These are phyloP conservation scores for Heterobasidion annosum DNA, from an alignment of 1,284 basidiomycete genomes.

Conservation along the genomic window DNA sequence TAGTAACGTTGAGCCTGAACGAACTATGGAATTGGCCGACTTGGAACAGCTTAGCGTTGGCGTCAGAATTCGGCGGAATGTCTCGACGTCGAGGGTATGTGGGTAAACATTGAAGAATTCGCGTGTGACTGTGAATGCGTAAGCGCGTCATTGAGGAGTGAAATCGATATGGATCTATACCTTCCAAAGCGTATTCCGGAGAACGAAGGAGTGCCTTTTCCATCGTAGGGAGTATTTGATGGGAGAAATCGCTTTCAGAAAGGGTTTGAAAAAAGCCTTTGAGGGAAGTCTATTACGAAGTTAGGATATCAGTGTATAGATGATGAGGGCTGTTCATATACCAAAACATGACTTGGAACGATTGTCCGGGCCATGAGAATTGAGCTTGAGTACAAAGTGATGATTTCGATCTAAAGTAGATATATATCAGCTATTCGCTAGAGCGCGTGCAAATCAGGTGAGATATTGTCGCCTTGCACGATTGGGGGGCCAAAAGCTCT, in stretches of 20 bases:
- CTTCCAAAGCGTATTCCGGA: conserved; percentile 59
- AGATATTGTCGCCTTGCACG: too few relatives aligned
- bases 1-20: conserved; percentile 49
- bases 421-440: too few relatives aligned
- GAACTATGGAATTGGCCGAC: conserved; percentile 63
- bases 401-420: conserved; percentile 24
- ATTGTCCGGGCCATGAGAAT: conserved; percentile 7
- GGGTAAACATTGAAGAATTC: conserved; percentile 51
- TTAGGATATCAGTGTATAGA: neutral
- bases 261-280: conserved; percentile 55
- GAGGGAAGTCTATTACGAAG: conserved; percentile 32
- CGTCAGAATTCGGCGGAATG: conserved; percentile 57
- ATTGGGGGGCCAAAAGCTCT: too few relatives aligned
- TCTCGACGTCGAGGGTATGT: conserved; percentile 40
- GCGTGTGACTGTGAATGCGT: conserved; percentile 31
- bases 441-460: too few relatives aligned
- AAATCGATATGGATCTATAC: conserved; percentile 24
- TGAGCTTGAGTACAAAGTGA: conserved; percentile 34
- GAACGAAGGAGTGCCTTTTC: conserved; percentile 71
- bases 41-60: conserved; percentile 67
- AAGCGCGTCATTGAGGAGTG: neutral
- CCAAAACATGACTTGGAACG: conserved; percentile 6
- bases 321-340: neutral
- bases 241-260: conserved; percentile 39
- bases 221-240: conserved; percentile 49